Percentiles rank a stretch among this genome's conserved stretches.
These are phyloP conservation scores for Condylostoma magnum DNA, from an alignment of 169 alveolate species.

Conservation along the genomic window DNA sequence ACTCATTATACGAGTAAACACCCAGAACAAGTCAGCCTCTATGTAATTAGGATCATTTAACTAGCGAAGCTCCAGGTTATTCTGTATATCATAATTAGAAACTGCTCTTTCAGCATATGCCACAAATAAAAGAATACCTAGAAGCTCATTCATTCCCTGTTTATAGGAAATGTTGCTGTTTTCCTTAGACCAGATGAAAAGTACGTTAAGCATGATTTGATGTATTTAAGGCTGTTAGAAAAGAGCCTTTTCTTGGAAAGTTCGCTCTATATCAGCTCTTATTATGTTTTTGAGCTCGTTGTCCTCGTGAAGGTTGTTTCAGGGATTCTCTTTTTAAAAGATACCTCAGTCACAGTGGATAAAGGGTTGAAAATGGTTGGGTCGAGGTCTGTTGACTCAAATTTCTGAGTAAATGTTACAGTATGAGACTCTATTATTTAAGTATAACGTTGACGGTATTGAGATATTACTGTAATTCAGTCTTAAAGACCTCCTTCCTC, in stretches of 20 bases:
- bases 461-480: no score
- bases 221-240: constrained; percentile 68
- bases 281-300: constrained; percentile 35
- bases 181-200: constrained; percentile 82
- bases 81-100: neutral
- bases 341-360: constrained; percentile 17
- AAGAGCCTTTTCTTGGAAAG: constrained; percentile 72
- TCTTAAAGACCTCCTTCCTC: no score
- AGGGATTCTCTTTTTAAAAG: constrained; percentile 18
- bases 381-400: neutral
- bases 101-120: constrained; percentile 45
- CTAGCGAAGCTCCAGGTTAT: constrained; percentile 26
- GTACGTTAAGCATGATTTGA: constrained; percentile 62
- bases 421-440: neutral
- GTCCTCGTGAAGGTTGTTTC: constrained; percentile 40
- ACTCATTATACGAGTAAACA: constrained; percentile 65
- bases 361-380: constrained; percentile 14
- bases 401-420: constrained; percentile 5
- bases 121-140: constrained; percentile 38
- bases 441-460: no score
- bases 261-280: constrained; percentile 65
- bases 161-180: constrained; percentile 82
- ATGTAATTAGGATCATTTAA: constrained; percentile 58
- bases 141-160: constrained; percentile 81
- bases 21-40: constrained; percentile 64